These are phyloP conservation scores for Akanthomyces muscarius DNA, from an alignment of 2,329 filamentous ascomycete species.

Conservation along the genomic window DNA sequence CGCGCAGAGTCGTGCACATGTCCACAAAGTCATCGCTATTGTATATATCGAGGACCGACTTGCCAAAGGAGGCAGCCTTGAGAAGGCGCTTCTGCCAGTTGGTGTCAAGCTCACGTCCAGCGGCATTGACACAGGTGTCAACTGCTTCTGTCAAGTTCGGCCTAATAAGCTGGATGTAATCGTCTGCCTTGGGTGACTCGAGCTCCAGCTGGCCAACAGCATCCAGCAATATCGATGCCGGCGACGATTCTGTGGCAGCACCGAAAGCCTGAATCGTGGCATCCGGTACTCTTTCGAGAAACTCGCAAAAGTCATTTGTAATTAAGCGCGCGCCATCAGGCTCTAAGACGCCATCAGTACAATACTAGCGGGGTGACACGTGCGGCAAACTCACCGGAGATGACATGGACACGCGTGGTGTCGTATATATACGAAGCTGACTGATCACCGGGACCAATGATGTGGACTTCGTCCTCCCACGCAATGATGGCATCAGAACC, in stretches of 20 bases:
- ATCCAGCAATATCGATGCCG: constrained; percentile 89
- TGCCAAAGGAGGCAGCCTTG: constrained; percentile 96
- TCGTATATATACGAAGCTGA: constrained; percentile 83
- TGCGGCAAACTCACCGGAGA: constrained; percentile 57
- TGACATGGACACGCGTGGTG: constrained; percentile 78
- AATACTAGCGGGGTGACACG: not conserved
- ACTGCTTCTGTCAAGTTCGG: constrained; percentile 87
- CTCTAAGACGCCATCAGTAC: constrained; percentile 38
- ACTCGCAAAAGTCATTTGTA: constrained; percentile 93
- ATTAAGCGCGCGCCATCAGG: constrained; percentile 84
- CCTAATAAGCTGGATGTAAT: constrained; percentile 93
- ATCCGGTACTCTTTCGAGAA: constrained; percentile 87
- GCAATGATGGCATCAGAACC: constrained; percentile 92
- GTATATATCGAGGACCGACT: constrained; percentile 94
- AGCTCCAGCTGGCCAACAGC: constrained; percentile 87
- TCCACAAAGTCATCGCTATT: constrained; percentile 99
- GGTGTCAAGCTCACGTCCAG: constrained; percentile 83
- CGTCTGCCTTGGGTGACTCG: constrained; percentile 94
- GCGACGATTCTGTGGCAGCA: constrained; percentile 80
- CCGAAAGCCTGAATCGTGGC: constrained; percentile 87
- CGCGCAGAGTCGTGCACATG: constrained; percentile 90
- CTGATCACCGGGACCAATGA: constrained; percentile 80
- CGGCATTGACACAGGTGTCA: constrained; percentile 87
- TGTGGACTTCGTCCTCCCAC: constrained; percentile 96
- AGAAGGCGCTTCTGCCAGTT: constrained; percentile 94